Evolutionary conservation across 306 rosid genomes (phyloP).

Genomic region (Quercus variabilis): DNA sequence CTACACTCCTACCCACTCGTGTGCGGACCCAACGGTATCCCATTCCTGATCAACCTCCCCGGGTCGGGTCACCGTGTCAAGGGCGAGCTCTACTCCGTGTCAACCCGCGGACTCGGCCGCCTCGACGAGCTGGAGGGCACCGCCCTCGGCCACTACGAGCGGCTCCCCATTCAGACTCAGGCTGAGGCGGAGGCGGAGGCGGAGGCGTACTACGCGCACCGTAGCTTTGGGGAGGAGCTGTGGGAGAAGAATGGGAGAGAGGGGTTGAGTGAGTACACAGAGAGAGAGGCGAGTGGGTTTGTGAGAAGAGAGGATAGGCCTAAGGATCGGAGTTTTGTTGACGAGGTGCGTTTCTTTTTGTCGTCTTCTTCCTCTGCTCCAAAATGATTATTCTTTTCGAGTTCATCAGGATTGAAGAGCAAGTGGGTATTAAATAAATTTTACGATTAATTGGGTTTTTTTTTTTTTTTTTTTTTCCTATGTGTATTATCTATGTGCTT

Average conservation of each 20-base stretch:
- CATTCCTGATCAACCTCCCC: slow-evolving; percentile 59
- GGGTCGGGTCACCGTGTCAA: slow-evolving; percentile 42
- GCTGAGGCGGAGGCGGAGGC: slow-evolving; percentile 20
- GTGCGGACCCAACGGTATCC: slow-evolving; percentile 60
- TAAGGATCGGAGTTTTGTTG: slow-evolving; percentile 11
- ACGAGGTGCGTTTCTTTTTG: slow-evolving; percentile 15
- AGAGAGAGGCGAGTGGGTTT: slow-evolving; percentile 25
- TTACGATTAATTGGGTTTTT: too few relatives aligned
- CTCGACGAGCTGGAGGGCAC: slow-evolving; percentile 60
- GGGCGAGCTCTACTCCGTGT: slow-evolving; percentile 62
- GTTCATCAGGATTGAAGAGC: too few relatives aligned
- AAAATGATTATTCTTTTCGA: too few relatives aligned
- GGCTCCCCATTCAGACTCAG: slow-evolving; percentile 32
- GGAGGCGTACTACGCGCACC: slow-evolving; percentile 63
- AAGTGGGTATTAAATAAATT: too few relatives aligned
- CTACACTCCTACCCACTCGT: slow-evolving; percentile 41
- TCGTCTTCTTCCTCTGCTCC: neutral
- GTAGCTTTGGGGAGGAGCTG: slow-evolving; percentile 43
- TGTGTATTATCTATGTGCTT: too few relatives aligned
- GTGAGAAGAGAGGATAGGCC: slow-evolving; percentile 37
- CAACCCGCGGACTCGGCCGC: slow-evolving; percentile 34
- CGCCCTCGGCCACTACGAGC: slow-evolving; percentile 46
- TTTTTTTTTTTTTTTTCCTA: too few relatives aligned
- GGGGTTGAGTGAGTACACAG: slow-evolving; percentile 39
- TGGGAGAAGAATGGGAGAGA: slow-evolving; percentile 44